phyloP scores from a whole-genome alignment of 1,284 basidiomycete genomes.

The Trichosporon sp. region DNA sequence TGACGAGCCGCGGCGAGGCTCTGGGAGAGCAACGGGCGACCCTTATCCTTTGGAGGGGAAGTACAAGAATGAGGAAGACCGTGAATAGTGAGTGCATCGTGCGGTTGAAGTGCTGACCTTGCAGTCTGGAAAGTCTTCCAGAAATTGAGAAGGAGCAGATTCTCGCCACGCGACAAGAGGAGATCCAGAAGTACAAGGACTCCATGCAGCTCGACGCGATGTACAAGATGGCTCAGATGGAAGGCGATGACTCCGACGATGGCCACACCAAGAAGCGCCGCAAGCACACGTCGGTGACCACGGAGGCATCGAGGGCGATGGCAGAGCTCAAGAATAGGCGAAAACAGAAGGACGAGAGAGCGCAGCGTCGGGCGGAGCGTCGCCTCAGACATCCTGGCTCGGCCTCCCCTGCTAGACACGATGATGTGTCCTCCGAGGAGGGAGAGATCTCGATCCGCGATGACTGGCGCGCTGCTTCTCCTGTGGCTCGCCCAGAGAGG shows the following conservation, averaged over 20 bases:
- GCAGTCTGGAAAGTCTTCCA: constrained; percentile 68
- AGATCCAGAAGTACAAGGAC: constrained; percentile 71
- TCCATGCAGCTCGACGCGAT: constrained; percentile 68
- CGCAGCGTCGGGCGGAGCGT: constrained; percentile 52
- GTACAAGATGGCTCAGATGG: constrained; percentile 55
- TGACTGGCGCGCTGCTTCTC: constrained; percentile 49
- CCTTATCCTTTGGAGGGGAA: constrained; percentile 87
- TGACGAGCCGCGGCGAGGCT: constrained; percentile 17
- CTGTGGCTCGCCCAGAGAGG: constrained; percentile 51
- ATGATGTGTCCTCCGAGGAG: constrained; percentile 50
- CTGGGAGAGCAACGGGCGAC: constrained; percentile 47
- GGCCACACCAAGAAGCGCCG: constrained; percentile 52
- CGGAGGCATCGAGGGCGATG: constrained; percentile 72
- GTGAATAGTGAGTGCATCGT: constrained; percentile 60
- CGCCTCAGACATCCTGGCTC: constrained; percentile 46
- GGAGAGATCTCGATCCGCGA: constrained; percentile 66
- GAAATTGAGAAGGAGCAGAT: constrained; percentile 86
- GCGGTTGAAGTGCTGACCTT: constrained; percentile 3
- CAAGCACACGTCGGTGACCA: constrained; percentile 68
- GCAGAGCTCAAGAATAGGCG: constrained; percentile 76
- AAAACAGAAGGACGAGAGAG: constrained; percentile 54
- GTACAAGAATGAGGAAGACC: constrained; percentile 76
- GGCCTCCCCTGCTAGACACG: constrained; percentile 24
- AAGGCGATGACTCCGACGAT: constrained; percentile 31
- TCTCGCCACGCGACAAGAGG: constrained; percentile 69